Evolutionary conservation across 257 asterid genomes (phyloP).

Genomic region (Asclepias syriaca): DNA sequence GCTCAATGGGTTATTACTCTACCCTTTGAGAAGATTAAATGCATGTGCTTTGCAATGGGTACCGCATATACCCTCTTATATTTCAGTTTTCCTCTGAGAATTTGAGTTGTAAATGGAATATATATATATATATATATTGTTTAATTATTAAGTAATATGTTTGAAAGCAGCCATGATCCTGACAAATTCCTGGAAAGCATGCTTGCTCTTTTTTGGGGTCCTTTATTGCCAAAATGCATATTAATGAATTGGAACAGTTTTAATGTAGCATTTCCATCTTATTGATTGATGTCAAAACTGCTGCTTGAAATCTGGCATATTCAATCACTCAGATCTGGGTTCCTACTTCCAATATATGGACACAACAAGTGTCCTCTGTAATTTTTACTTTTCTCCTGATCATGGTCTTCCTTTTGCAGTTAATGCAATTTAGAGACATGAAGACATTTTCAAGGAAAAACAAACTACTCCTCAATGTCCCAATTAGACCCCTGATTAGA

Average conservation of each 20-base stretch:
- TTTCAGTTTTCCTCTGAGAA: not conserved
- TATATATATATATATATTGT: not conserved
- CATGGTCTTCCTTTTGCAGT: not conserved
- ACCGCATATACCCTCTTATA: not conserved
- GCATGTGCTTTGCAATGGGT: not conserved
- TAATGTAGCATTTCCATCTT: not conserved
- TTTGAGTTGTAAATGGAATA: not conserved
- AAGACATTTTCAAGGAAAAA: not conserved
- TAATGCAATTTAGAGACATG: not conserved
- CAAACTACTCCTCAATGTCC: not conserved
- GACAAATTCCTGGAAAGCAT: not conserved
- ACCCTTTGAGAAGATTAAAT: not conserved
- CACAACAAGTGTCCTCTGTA: not conserved
- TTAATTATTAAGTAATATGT: not conserved
- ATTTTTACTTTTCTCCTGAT: not conserved
- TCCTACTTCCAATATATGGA: not conserved
- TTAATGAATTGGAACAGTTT: not conserved
- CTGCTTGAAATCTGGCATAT: not conserved
- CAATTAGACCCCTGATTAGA: not conserved
- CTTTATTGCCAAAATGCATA: not conserved
- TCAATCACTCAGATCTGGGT: not conserved
- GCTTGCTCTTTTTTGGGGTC: not conserved
- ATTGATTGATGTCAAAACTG: not conserved
- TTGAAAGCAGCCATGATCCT: not conserved
- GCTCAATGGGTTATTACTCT: not conserved